Evolutionary conservation across 495 filamentous ascomycete genomes (phyloP), one percentile per base, ranked within the genome.

Genomic region (Penicillium waksmanii): DNA sequence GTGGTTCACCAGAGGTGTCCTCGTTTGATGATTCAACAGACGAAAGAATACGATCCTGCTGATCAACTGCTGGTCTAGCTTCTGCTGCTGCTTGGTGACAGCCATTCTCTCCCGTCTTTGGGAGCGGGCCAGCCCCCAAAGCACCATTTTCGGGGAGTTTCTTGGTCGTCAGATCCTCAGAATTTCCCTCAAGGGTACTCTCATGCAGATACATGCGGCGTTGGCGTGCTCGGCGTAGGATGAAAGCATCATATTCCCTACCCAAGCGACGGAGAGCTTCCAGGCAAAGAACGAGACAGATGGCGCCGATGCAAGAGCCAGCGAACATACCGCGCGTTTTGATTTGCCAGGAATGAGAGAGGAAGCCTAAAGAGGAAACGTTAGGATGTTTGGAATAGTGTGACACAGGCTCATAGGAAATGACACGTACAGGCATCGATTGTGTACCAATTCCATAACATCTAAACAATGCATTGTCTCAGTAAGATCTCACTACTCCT

Each of bases 401-500:
- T 31, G 5, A 31, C 27, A 31, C 27, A 31, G 8, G 27, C 1
- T 31, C 1, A 18, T 44, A 17, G 56, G 40, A 34, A 15, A 17
- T 25, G 38, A 11, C 23, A 15, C 71, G 8, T 71, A 81, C 87
- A 93, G 1, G 86, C 66, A 69, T 89, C 83, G 35, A 90, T 73
- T 0, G 85, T 89, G 58, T 87, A 74, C 88, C 89, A 91, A 65
- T 93, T 91, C 88, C 88, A 91, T 2, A 90, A 71, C 89, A 91
- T 93, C 85, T 85, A 31, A 61, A 60, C 21, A 17, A 13, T n/a
- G 18, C 18, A 21, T 12, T n/a, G 3, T 44, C 17, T 38, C 36
- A 38, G 36, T 13, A 38, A 31, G 3, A 38, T 38, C 6, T 12
- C 11, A 13, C 0, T 38, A 15, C 46, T 18, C 27, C 25, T 53